Base-by-base conservation (phyloP, 768 basidiomycete genomes). In the Panaeolus papilionaceus region DNA sequence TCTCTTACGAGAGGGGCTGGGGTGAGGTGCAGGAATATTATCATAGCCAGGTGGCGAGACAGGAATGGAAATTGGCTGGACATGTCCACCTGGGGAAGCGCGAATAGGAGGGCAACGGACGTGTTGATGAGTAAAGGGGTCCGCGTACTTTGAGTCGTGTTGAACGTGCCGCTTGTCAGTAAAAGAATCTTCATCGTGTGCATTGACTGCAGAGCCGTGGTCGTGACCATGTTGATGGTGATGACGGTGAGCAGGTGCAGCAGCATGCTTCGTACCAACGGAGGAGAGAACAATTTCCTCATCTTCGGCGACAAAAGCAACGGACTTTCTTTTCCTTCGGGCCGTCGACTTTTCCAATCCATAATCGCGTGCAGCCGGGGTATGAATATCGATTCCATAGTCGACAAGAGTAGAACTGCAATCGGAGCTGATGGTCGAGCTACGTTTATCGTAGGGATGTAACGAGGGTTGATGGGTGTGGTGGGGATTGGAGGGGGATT, bases 221-320 rank as follows among this genome's bases (percentile, higher is more conserved):
- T 58, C 54, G 4, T 58, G 54, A 37, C 11, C 16, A 2, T 28
- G 28, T 58, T 58, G 28, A 23, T 37, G 10, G 12, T 58, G 54
- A 14, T 33, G 54, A 4, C 54, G 28, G 33, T 58, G 54, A 58
- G 54, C 10, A 23, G 54, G 0, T 4, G 16, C 33, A 12, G 54
- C 3, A 23, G 47, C n/a, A 2, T 9, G 54, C 6, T 58, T 58
- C 3, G 16, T 58, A 49, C n/a, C 47, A 49, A 6, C 54, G 3
- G 14, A 33, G 33, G 54, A 7, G 37, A 58, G 54, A 10, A 58
- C 54, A 16, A 58, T 58, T 58, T 58, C 54, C 54, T 58, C 54
- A 8, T 58, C 54, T 58, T 58, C 54, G 12, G 54, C 54, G 2
- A 58, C 54, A 58, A 58, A 58, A 11, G 54, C 54, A 7, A 58